Conservation (phyloP, 345 rosid species). For the Gossypium ekmanianum region DNA sequence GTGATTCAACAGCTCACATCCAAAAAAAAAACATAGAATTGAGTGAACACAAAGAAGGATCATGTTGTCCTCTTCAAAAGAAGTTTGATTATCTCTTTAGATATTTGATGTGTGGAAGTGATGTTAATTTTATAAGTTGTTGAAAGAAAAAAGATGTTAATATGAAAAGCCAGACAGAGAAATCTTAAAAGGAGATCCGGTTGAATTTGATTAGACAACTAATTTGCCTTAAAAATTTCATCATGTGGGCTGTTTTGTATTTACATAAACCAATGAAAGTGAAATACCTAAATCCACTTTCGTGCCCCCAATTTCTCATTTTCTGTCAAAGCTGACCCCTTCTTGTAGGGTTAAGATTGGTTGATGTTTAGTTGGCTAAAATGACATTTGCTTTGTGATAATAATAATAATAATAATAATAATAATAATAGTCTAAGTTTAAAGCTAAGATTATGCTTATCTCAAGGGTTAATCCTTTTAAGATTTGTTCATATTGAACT, state of each 20-base stretch:
- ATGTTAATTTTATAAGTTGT: background rate
- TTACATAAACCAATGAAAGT: background rate
- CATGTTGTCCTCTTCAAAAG: no score
- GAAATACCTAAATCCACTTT: conserved; percentile 4
- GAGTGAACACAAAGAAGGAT: background rate
- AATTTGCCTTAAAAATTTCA: background rate
- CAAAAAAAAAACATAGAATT: background rate
- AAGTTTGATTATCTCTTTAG: background rate
- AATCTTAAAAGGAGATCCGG: conserved; percentile 36
- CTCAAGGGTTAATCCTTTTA: conserved; percentile 22
- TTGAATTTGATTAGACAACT: conserved; percentile 30
- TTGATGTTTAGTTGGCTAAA: background rate
- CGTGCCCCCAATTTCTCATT: background rate
- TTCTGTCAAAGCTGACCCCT: background rate
- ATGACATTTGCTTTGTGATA: conserved; percentile 6
- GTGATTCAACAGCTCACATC: no score
- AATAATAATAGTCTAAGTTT: background rate
- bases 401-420: conserved; percentile 7
- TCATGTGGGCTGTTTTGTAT: conserved; percentile 4
- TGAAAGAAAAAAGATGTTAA: background rate
- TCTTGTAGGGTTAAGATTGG: conserved; percentile 20
- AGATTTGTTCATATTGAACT: conserved; percentile 28
- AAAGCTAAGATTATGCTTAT: conserved; percentile 28
- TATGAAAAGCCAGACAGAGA: conserved; percentile 23
- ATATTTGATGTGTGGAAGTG: conserved; percentile 20